A percentile compares a stretch with the other conserved stretches of the same genome.
phyloP scores from a whole-genome alignment of 164 flowering plant genomes.

The Vitis rupestris region DNA sequence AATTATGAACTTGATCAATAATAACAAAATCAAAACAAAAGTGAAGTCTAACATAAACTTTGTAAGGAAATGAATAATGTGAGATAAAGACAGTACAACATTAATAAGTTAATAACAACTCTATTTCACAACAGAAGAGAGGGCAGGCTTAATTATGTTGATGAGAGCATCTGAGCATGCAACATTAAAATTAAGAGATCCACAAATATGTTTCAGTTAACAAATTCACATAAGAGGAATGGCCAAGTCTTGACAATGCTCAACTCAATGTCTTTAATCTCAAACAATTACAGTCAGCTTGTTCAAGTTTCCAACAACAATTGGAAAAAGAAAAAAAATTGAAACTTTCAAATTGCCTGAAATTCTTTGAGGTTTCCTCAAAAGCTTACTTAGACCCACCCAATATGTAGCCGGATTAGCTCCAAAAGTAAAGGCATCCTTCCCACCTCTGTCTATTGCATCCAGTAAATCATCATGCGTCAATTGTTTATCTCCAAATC shows the following conservation, averaged over 20 bases:
- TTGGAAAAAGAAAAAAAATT: neutral
- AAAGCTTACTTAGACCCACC: slow-evolving; percentile 39
- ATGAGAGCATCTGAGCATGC: neutral
- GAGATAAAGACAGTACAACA: no score
- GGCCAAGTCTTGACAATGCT: no score
- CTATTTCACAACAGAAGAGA: neutral
- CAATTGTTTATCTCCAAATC: slow-evolving; percentile 27
- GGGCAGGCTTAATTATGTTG: neutral
- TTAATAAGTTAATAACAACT: neutral
- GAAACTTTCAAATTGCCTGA: neutral
- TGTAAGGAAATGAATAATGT: neutral
- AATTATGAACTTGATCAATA: neutral
- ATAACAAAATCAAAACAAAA: neutral
- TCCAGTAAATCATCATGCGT: slow-evolving; percentile 51
- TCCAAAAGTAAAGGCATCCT: slow-evolving; percentile 58
- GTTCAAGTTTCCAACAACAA: neutral
- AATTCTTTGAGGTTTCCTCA: slow-evolving; percentile 1
- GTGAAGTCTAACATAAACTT: neutral
- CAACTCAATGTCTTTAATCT: no score
- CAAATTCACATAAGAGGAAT: neutral
- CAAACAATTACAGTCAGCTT: no score
- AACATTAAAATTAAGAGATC: neutral
- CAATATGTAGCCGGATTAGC: slow-evolving; percentile 77
- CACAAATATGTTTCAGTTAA: neutral
- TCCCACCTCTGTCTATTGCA: slow-evolving; percentile 93